Evolutionary conservation across 2,329 filamentous ascomycete species (phyloP).

Genomic region (Clarireedia hainanense): DNA sequence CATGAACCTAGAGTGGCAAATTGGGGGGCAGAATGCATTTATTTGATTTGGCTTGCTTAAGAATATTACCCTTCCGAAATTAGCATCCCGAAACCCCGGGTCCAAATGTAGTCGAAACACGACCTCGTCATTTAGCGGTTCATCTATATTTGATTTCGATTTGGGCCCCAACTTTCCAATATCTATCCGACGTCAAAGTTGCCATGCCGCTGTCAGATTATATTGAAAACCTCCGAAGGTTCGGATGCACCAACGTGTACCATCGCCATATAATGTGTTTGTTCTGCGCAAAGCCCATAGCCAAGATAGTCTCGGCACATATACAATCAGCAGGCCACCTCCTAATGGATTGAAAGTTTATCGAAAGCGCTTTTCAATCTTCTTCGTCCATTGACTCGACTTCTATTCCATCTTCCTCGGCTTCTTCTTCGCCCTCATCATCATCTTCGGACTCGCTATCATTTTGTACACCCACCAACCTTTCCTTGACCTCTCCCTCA

Average conservation of each 20-base stretch:
- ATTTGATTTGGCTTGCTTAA: too few species aligned
- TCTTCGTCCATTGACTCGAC: conserved; percentile 52
- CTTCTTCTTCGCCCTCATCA: conserved; percentile 51
- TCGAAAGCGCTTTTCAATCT: conserved; percentile 22
- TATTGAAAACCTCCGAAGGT: not conserved
- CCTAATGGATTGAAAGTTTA: not conserved
- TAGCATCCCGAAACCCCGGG: too few species aligned
- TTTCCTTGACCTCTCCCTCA: conserved; percentile 62
- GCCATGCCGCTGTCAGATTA: not conserved
- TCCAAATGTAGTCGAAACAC: too few species aligned
- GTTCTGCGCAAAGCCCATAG: too few species aligned
- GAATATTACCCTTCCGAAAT: too few species aligned
- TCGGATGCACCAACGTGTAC: not conserved
- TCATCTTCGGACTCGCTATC: conserved; percentile 49
- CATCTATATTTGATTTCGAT: too few species aligned
- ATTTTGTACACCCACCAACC: conserved; percentile 65
- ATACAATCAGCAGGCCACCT: not conserved
- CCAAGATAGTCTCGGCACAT: too few species aligned
- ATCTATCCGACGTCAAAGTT: conserved; percentile 5
- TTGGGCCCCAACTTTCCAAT: conserved; percentile 1
- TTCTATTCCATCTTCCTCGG: conserved; percentile 41
- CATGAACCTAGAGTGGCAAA: too few species aligned
- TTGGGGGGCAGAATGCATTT: too few species aligned
- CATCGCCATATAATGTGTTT: too few species aligned
- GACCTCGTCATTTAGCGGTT: too few species aligned